Evolutionary conservation across 2,329 filamentous ascomycete genomes (phyloP).

Genomic region (Phyllosticta citribraziliensis): DNA sequence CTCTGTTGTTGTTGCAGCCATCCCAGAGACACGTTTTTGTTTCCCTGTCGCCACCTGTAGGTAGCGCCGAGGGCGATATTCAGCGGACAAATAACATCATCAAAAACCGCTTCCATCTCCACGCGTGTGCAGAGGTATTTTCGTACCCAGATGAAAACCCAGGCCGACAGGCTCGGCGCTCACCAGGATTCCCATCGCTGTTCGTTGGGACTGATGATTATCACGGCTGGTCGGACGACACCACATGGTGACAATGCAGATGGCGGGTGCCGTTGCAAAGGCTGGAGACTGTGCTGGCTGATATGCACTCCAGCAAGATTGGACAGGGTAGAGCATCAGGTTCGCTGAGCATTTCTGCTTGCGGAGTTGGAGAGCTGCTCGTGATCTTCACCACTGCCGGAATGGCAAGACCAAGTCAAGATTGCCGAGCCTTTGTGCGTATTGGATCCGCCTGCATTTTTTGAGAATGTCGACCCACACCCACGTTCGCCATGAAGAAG

Average conservation of each 20-base stretch:
- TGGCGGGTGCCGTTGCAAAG: constrained; percentile 46
- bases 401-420: background rate
- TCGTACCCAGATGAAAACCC: constrained; percentile 16
- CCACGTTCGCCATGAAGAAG: background rate
- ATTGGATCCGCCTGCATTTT: constrained; percentile 17
- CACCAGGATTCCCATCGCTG: constrained; percentile 44
- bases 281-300: constrained; percentile 33
- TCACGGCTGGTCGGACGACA: constrained; percentile 55
- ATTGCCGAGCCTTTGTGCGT: constrained; percentile 16
- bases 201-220: constrained; percentile 51
- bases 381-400: constrained; percentile 33
- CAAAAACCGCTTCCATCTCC: constrained; percentile 70
- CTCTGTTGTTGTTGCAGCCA: constrained; percentile 75
- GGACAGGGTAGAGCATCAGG: constrained; percentile 34
- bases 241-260: constrained; percentile 36
- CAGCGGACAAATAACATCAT: constrained; percentile 83
- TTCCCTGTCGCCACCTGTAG: constrained; percentile 50
- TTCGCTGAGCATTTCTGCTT: constrained; percentile 17
- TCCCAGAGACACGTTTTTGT: constrained; percentile 92
- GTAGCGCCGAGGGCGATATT: constrained; percentile 50
- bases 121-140: constrained; percentile 20
- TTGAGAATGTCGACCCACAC: constrained; percentile 2
- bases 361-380: constrained; percentile 39
- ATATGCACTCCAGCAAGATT: constrained; percentile 17
- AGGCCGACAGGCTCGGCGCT: constrained; percentile 41